Percentiles rank a stretch among this genome's conserved stretches.
These are phyloP conservation scores for Sugiyamaella boreocaroliniensis DNA, from an alignment of 805 yeast genomes.

Conservation along the genomic window DNA sequence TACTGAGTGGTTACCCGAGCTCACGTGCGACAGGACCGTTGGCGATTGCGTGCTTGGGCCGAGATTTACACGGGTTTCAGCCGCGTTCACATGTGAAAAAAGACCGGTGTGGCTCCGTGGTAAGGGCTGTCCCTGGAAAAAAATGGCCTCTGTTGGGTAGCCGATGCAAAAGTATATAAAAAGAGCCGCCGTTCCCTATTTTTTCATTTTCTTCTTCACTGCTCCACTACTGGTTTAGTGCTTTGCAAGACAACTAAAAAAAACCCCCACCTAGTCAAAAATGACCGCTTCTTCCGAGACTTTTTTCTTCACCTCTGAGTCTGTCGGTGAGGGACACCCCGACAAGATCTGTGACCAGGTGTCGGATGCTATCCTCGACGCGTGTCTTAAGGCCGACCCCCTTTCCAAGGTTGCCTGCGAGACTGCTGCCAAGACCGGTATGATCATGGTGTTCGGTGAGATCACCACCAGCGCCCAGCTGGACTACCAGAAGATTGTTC, in stretches of 20 bases:
- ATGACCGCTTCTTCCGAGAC: slow-evolving; percentile 34
- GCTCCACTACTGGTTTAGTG: not conserved
- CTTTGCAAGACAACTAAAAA: not conserved
- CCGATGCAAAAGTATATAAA: not conserved
- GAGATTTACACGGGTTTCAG: not conserved
- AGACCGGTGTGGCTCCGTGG: not conserved
- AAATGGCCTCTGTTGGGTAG: not conserved
- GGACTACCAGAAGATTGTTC: slow-evolving; percentile 95
- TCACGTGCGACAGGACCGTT: not conserved
- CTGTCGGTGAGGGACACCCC: slow-evolving; percentile 63
- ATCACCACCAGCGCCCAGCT: slow-evolving; percentile 93
- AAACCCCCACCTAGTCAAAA: not conserved
- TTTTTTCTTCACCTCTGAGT: slow-evolving; percentile 60
- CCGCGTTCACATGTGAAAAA: not conserved
- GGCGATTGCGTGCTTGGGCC: not conserved
- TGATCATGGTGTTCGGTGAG: slow-evolving; percentile 99
- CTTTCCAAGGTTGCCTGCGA: slow-evolving; percentile 98
- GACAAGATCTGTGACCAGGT: slow-evolving; percentile 86
- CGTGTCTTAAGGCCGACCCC: slow-evolving; percentile 93
- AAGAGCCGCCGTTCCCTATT: not conserved
- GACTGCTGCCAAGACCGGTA: slow-evolving; percentile 98
- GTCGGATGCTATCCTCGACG: slow-evolving; percentile 95
- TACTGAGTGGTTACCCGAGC: not conserved
- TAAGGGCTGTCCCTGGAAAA: not conserved
- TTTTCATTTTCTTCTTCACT: not conserved